A percentile compares a stretch with the other conserved stretches of the same genome.
phyloP scores from a whole-genome alignment of 2,329 filamentous ascomycete species.

The Zymoseptoria crescenta region DNA sequence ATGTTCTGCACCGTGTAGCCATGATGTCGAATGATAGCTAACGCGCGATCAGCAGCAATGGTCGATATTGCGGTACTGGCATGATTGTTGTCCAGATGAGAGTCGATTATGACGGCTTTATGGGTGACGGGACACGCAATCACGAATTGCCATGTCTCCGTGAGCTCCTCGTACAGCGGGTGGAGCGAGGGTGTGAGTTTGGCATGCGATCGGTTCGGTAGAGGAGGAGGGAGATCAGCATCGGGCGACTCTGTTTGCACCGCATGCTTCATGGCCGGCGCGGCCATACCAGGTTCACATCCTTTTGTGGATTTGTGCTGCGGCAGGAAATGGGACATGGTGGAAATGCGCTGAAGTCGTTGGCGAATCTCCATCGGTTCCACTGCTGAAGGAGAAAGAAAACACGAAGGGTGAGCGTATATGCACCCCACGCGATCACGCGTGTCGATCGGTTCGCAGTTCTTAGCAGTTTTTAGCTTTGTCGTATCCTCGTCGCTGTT shows the following conservation, averaged over 20 bases:
- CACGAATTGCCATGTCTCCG: slow-evolving; percentile 55
- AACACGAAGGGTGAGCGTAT: background rate
- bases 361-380: background rate
- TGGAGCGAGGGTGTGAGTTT: slow-evolving; percentile 19
- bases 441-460: background rate
- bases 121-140: slow-evolving; percentile 47
- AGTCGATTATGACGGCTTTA: slow-evolving; percentile 52
- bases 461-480: background rate
- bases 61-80: slow-evolving; percentile 14
- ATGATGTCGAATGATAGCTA: slow-evolving; percentile 13
- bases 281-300: background rate
- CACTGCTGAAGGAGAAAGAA: background rate
- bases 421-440: background rate
- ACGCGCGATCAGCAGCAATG: slow-evolving; percentile 16
- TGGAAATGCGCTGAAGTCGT: background rate
- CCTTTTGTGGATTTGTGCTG: background rate
- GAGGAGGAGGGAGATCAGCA: background rate
- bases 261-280: background rate
- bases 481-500: background rate
- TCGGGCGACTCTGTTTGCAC: background rate
- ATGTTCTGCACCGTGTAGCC: slow-evolving; percentile 16
- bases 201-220: background rate
- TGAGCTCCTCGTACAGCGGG: slow-evolving; percentile 32
- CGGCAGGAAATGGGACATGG: background rate
- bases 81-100: slow-evolving; percentile 52